phyloP scores from a whole-genome alignment of 306 rosid species.

The Lathyrus aphaca region DNA sequence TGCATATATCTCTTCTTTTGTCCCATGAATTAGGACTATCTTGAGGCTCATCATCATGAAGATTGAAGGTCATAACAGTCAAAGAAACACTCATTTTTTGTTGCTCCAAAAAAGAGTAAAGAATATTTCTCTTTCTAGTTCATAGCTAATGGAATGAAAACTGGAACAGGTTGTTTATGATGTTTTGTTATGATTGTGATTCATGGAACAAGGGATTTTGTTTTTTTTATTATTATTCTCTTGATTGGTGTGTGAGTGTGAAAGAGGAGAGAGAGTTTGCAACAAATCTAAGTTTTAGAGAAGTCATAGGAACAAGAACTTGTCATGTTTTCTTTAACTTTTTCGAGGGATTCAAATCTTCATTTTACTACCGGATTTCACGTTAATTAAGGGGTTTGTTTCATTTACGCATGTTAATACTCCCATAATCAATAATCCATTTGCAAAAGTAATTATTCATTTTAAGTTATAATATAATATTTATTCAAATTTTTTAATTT shows the following conservation, averaged over 20 bases:
- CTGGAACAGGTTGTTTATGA: constrained; percentile 12
- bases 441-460: no score
- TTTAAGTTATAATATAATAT: no score
- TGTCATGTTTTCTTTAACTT: neutral
- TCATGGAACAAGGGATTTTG: neutral
- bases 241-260: constrained; percentile 5
- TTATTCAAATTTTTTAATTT: no score
- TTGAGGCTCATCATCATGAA: constrained; percentile 77
- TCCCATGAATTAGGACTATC: constrained; percentile 97
- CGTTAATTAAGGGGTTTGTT: neutral
- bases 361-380: constrained; percentile 13
- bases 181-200: neutral
- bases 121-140: constrained; percentile 32
- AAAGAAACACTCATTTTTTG: constrained; percentile 80
- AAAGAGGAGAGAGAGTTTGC: neutral
- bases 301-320: neutral
- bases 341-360: neutral
- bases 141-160: constrained; percentile 39
- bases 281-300: neutral
- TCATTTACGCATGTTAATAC: neutral
- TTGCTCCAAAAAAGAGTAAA: neutral
- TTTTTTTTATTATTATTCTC: neutral
- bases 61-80: constrained; percentile 96
- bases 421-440: no score
- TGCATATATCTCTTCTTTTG: constrained; percentile 86